phyloP scores from a whole-genome alignment of 495 filamentous ascomycete genomes.

The Glarea lozoyensis region DNA sequence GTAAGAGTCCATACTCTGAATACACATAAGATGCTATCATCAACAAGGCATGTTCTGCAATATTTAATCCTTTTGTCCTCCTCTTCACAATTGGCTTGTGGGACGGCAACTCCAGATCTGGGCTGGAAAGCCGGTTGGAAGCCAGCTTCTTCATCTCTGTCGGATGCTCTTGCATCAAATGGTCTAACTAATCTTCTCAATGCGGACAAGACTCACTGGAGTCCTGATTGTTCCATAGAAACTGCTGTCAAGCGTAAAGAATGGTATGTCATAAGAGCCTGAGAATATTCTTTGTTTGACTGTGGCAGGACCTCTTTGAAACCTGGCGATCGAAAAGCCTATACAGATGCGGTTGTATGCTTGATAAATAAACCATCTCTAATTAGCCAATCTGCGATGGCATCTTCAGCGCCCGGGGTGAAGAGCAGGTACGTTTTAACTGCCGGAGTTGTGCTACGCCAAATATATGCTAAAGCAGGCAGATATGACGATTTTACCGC shows the following conservation, averaged over 20 bases:
- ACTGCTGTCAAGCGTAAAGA: not conserved
- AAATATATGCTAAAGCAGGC: not conserved
- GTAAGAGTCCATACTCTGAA: no score
- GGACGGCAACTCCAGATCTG: not conserved
- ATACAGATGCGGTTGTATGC: constrained; percentile 56
- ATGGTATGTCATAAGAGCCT: not conserved
- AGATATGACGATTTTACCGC: not conserved
- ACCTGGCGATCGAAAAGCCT: constrained; percentile 30
- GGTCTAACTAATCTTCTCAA: not conserved
- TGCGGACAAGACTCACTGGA: not conserved
- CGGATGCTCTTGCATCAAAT: not conserved
- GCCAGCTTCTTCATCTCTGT: not conserved
- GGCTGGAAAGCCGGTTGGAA: not conserved
- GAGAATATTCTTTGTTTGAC: no score
- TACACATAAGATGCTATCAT: no score
- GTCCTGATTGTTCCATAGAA: not conserved
- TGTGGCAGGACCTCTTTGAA: constrained; percentile 34
- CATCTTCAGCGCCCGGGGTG: not conserved
- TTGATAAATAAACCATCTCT: constrained; percentile 39
- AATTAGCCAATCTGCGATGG: not conserved
- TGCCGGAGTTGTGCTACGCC: not conserved
- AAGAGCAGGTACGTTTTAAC: not conserved
- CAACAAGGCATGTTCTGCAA: no score
- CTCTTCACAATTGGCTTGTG: not conserved
- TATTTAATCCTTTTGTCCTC: no score